Evolutionary conservation across 1,284 basidiomycete species (phyloP).

Genomic region (Apiotrichum gamsii): DNA sequence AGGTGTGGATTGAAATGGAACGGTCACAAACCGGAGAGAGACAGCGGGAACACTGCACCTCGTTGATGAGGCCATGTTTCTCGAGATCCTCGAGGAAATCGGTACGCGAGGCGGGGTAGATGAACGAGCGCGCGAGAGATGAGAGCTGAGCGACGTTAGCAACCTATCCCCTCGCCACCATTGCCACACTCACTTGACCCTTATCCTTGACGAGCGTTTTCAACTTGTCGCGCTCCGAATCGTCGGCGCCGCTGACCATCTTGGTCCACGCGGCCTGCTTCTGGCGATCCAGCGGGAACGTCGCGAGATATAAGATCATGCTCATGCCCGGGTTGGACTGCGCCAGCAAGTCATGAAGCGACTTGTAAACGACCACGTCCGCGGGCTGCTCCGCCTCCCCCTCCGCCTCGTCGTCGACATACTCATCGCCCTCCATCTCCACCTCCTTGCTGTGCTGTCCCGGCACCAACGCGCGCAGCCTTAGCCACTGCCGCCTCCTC

Average conservation of each 20-base stretch:
- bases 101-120: constrained; percentile 2
- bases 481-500: constrained; percentile 43
- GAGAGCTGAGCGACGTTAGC: not conserved
- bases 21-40: too few relatives aligned
- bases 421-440: not conserved
- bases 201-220: constrained; percentile 1
- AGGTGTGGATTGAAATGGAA: too few relatives aligned
- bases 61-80: not conserved
- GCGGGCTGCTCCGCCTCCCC: not conserved
- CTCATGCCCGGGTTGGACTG: constrained; percentile 9
- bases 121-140: constrained; percentile 4
- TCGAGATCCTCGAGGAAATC: constrained; percentile 1
- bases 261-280: constrained; percentile 30
- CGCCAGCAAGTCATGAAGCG: constrained; percentile 3
- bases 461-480: constrained; percentile 24
- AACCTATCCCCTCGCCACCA: not conserved
- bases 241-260: constrained; percentile 24
- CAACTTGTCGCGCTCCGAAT: constrained; percentile 8
- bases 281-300: constrained; percentile 30
- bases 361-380: too few relatives aligned
- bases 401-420: not conserved
- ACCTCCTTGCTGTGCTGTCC: not conserved
- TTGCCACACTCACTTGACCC: constrained; percentile 7
- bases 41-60: constrained; percentile 1
- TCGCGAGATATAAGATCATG: constrained; percentile 21